Percentiles rank a stretch among this genome's conserved stretches.
phyloP scores from a whole-genome alignment of 371 early-diverging fungal genomes.

The Mucor indicus region DNA sequence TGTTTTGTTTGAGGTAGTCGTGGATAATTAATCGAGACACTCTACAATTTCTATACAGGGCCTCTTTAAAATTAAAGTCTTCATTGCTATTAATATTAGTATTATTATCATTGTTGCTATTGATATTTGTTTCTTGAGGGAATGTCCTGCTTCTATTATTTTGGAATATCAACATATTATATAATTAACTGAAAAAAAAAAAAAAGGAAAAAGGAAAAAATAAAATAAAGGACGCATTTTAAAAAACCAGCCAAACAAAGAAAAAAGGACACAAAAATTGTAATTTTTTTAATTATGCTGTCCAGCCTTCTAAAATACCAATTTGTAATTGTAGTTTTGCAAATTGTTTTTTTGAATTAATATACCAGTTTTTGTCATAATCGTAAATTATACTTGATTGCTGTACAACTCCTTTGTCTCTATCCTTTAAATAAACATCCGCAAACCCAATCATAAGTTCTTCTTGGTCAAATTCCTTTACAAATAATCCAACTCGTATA shows the following conservation, averaged over 20 bases:
- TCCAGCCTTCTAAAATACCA: slow-evolving; percentile 21
- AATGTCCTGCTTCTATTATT: no score
- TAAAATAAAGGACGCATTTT: no score
- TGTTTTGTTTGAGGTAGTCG: not conserved
- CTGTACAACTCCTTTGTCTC: slow-evolving; percentile 1
- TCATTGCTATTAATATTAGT: not conserved
- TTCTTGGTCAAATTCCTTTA: slow-evolving; percentile 3
- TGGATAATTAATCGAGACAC: not conserved
- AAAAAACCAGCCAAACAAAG: no score
- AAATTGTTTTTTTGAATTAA: slow-evolving; percentile 16
- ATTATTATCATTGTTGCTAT: no score
- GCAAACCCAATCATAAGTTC: slow-evolving; percentile 6
- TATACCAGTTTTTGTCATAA: slow-evolving; percentile 13
- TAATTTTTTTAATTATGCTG: not conserved
- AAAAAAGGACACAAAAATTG: not conserved
- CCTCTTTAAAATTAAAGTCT: not conserved
- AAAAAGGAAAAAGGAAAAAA: no score
- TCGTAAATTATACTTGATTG: slow-evolving; percentile 15
- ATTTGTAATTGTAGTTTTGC: slow-evolving; percentile 13
- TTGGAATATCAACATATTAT: no score
- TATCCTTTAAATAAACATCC: slow-evolving; percentile 11
- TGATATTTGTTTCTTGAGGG: no score
- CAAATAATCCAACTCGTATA: slow-evolving; percentile 1
- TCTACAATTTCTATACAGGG: not conserved
- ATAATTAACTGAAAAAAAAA: no score